Conservation (phyloP, 129 eudicot species). For the Flaveria bidentis region DNA sequence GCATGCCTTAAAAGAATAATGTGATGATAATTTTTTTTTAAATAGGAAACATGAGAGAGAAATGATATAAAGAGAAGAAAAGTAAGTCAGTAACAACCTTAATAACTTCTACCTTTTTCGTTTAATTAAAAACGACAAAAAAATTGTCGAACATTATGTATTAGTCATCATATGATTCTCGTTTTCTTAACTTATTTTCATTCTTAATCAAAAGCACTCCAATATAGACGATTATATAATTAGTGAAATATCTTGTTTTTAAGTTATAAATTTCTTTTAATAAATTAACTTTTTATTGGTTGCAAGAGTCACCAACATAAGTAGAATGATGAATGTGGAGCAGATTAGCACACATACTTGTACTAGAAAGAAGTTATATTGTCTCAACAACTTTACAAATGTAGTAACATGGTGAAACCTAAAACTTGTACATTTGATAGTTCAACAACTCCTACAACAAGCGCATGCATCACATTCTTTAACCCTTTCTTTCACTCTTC, state of each 20-base stretch:
- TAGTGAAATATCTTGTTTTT: neutral
- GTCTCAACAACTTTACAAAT: conserved; percentile 2
- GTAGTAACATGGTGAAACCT: neutral
- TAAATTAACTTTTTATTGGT: neutral
- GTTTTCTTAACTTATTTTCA: no score
- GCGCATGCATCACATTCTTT: conserved; percentile 72
- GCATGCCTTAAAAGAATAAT: no score
- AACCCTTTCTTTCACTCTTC: conserved; percentile 36
- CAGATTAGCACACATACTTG: neutral
- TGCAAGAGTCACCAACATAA: neutral
- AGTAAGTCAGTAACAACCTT: no score
- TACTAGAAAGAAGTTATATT: neutral
- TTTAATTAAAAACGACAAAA: no score
- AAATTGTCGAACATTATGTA: no score
- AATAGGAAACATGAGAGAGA: no score
- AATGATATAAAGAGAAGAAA: no score
- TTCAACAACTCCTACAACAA: conserved; percentile 68
- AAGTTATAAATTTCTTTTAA: neutral
- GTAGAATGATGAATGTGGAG: neutral
- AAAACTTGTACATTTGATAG: conserved; percentile 41
- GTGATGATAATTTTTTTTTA: no score
- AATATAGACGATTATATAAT: no score
- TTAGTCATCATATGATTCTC: no score
- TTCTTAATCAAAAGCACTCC: no score
- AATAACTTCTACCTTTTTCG: no score